These are phyloP conservation scores for Neurospora sp. DNA, from an alignment of 495 filamentous ascomycete species.

Conservation along the genomic window DNA sequence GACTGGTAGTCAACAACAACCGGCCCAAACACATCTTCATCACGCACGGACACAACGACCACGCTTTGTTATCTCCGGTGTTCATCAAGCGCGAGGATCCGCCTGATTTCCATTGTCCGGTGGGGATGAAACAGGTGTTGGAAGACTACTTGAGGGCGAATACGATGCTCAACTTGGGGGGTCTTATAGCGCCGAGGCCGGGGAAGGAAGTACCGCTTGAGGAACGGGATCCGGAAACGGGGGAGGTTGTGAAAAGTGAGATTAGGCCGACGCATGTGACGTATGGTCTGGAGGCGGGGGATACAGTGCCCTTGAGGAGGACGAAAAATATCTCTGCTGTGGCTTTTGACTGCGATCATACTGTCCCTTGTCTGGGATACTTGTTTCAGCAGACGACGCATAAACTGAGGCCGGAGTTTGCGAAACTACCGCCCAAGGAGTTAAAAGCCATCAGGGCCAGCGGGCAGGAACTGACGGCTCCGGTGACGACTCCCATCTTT, in stretches of 20 bases:
- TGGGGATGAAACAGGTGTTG: slow-evolving; percentile 19
- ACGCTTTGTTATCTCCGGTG: slow-evolving; percentile 22
- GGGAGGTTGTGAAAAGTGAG: not conserved
- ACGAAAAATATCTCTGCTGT: slow-evolving; percentile 16
- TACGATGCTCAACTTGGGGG: slow-evolving; percentile 19
- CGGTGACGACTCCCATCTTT: slow-evolving; percentile 21
- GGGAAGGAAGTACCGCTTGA: not conserved
- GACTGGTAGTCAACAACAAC: slow-evolving; percentile 23
- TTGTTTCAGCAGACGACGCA: slow-evolving; percentile 20
- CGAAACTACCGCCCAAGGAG: slow-evolving; percentile 6
- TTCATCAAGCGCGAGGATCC: slow-evolving; percentile 23
- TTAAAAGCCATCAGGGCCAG: slow-evolving; percentile 14
- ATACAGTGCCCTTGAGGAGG: slow-evolving; percentile 15
- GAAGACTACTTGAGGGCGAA: slow-evolving; percentile 20
- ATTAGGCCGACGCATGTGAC: slow-evolving; percentile 16
- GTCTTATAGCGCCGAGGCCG: slow-evolving; percentile 7
- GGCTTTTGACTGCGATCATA: slow-evolving; percentile 27
- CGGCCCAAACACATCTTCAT: slow-evolving; percentile 33
- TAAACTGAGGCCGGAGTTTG: slow-evolving; percentile 18
- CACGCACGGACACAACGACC: slow-evolving; percentile 33
- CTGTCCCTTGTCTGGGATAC: slow-evolving; percentile 28
- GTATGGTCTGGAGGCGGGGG: slow-evolving; percentile 12
- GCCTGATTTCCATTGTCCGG: slow-evolving; percentile 26
- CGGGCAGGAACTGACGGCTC: slow-evolving; percentile 15
- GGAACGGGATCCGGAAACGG: not conserved